A percentile compares a stretch with the other conserved stretches of the same genome.
Conservation (phyloP, 2,329 filamentous ascomycete genomes). For the Neofusicoccum parvum region DNA sequence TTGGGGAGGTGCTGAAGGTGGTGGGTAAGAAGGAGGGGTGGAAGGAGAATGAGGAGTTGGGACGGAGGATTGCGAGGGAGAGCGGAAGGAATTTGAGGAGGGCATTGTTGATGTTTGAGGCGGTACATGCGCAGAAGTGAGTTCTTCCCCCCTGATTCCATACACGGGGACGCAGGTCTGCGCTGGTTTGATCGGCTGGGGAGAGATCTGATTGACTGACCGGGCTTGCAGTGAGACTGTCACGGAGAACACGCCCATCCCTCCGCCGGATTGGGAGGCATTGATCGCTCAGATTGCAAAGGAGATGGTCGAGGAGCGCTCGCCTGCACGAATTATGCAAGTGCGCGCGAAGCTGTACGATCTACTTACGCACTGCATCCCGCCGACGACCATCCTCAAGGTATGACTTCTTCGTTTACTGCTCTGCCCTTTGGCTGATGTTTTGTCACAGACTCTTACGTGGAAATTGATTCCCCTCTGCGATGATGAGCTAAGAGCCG, state of each 20-base stretch:
- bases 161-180: no score
- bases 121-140: constrained; percentile 95
- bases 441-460: constrained; percentile 66
- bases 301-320: constrained; percentile 90
- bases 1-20: constrained; percentile 70
- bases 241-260: constrained; percentile 82
- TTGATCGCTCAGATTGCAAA: constrained; percentile 86
- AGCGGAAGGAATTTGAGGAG: constrained; percentile 88
- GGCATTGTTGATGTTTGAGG: constrained; percentile 94
- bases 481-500: constrained; percentile 85
- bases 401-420: constrained; percentile 34
- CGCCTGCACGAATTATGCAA: constrained; percentile 83
- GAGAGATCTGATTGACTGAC: background rate
- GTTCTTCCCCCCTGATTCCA: constrained; percentile 31
- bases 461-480: constrained; percentile 88
- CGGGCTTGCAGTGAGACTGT: constrained; percentile 73
- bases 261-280: constrained; percentile 95
- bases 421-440: background rate
- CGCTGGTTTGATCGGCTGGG: no score
- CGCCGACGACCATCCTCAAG: constrained; percentile 89
- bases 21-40: constrained; percentile 82
- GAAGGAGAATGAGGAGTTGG: constrained; percentile 73
- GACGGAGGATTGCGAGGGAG: constrained; percentile 83
- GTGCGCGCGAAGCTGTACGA: constrained; percentile 96
- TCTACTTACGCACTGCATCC: constrained; percentile 94